Base-by-base conservation (phyloP, 768 basidiomycete genomes). In the Cyclocybe aegerita region DNA sequence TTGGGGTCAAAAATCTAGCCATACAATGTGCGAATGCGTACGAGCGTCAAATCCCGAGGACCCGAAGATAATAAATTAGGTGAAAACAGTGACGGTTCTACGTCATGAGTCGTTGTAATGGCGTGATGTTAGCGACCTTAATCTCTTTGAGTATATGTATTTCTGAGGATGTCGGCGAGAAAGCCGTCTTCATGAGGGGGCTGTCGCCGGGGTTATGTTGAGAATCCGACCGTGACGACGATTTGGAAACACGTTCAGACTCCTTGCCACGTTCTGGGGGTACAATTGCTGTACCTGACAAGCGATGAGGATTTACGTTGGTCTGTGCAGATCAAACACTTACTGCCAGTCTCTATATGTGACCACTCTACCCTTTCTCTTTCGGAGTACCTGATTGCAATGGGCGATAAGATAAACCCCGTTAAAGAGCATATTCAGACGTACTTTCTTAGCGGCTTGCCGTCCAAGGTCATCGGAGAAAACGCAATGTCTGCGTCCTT, bases 281-380 rank as follows among this genome's bases (percentile, higher is more conserved):
- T 47, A 60, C 30, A 30, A 50, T 16, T 4, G 43, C n/a, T 31
- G 42, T 47, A 16, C 47, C 54, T 55, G 29, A 10, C 12, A 39
- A 16, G 5, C 30, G 11, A 9, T 12, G 15, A 33, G 16, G 11
- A 12, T 10, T 32, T 8, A 32, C 31, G 16, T 41, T 14, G 16
- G 34, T 9, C 9, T 1, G 23, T 36, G 30, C 11, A 29, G 32
- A 39, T 17, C 17, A 34, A 60, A 70, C 52, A 60, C 60, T 49
- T 58, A 81, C 82, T 78, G 40, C 80, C 78, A 37, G 66, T 69
- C 52, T 77, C 82, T 7, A 76, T 72, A 49, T 80, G 72, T 57
- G 86, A 85, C 86, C 86, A 88, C 49, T 86, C 84, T 23, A 76
- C 76, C 37, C 68, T 59, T 32, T 72, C 73, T 54, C 77, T 71